phyloP scores from a whole-genome alignment of 2,329 filamentous ascomycete species.

The Calycina herbarum region DNA sequence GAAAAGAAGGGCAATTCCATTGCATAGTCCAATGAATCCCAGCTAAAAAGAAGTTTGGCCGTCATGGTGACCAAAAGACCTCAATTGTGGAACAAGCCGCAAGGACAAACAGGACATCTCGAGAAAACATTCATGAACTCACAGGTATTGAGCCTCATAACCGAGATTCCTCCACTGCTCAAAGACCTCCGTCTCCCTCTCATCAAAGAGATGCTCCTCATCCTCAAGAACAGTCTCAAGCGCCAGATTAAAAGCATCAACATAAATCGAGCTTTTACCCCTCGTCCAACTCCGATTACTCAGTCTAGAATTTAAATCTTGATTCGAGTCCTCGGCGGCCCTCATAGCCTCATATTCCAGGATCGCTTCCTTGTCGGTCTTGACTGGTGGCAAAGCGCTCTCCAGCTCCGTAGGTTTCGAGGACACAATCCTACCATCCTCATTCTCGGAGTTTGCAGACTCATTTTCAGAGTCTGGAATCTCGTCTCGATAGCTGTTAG shows the following conservation, averaged over 20 bases:
- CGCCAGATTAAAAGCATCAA: slow-evolving; percentile 94
- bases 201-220: slow-evolving; percentile 83
- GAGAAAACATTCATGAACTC: slow-evolving; percentile 40
- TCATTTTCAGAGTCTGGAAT: slow-evolving; percentile 35
- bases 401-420: slow-evolving; percentile 65
- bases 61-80: not conserved
- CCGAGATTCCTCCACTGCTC: slow-evolving; percentile 67
- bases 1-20: not conserved
- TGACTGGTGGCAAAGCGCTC: slow-evolving; percentile 66
- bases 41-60: not conserved
- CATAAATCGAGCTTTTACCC: slow-evolving; percentile 87
- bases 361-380: slow-evolving; percentile 70
- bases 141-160: slow-evolving; percentile 92
- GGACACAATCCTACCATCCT: slow-evolving; percentile 25
- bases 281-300: slow-evolving; percentile 65
- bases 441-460: slow-evolving; percentile 42
- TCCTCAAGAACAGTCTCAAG: slow-evolving; percentile 87
- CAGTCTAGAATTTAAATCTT: slow-evolving; percentile 49
- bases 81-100: not conserved
- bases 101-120: not conserved
- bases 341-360: slow-evolving; percentile 72
- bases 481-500: slow-evolving; percentile 32
- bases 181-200: slow-evolving; percentile 76
- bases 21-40: not conserved
- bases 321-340: slow-evolving; percentile 40